Base-by-base conservation (phyloP, 2,329 filamentous ascomycete genomes). In the Cucurbitaria berberidis region DNA sequence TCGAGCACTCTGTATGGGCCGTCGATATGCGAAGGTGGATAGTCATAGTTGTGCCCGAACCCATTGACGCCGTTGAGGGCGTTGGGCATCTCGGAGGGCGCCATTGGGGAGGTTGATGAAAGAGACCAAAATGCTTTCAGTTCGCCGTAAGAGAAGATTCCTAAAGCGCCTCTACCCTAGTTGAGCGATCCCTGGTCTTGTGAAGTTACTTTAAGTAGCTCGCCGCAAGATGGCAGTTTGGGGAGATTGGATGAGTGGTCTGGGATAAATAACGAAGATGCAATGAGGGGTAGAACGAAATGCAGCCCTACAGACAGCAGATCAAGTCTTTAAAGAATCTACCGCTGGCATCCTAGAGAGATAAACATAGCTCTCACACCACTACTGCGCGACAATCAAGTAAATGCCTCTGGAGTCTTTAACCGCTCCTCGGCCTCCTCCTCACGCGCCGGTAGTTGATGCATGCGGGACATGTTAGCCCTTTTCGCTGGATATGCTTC, bases 1-100 rank as follows among this genome's bases (percentile, higher is more conserved):
- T 71, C 46, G 1, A 74, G 59, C 8, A 73, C 51, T 16, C 40
- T 62, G 60, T 74, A 74, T 5, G 63, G 62, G 9, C 70, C 71
- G 24, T 72, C 66, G 19, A 59, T 47, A 16, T 68, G 66, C 15
- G 64, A 55, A 24, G 67, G 68, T 3, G 71, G 71, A 43, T 73
- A 74, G 2, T 69, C 64, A 53, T 61, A 70, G 24, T 62, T 59
- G 16, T 50, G 45, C 8, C 58, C 57, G 41, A 68, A 65, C 32
- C 69, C 70, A 41, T 69, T 66, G 48, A 63, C 63, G 39, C 66
- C 66, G 39, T 67, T 65, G 30, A 69, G 47, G 32, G 47, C 55
- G 41, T 55, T 66, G 22, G 69, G 64, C 68, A 69, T 70, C 44
- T 60, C 59, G 15, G 69, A 72, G 32, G 65, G 67, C 22, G 67